Base-by-base conservation (phyloP, 345 rosid species). In the Aurinia saxatilis region DNA sequence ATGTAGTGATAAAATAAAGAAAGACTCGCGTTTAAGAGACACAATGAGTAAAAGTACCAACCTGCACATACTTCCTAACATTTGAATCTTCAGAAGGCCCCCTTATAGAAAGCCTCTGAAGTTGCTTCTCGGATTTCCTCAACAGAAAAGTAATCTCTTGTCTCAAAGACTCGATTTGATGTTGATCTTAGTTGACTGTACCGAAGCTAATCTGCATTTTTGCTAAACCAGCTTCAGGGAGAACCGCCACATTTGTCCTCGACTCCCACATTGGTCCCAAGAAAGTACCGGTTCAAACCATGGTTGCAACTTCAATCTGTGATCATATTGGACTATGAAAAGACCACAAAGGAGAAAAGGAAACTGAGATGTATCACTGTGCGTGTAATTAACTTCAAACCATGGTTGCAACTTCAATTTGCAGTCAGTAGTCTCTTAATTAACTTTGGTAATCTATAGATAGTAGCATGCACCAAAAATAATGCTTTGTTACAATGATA, bases 191-290 rank as follows among this genome's bases (percentile, higher is more conserved):
- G n/a, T n/a, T n/a, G n/a, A n/a, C 99, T 48, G 77, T 50, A 21
- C 92, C 96, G 72, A 95, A 95, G 60, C 96, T 73, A 45, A 83
- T 82, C 73, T 95, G 99, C 37, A 88, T 73, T 74, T 79, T 95
- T 2, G 99, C 98, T 27, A 95, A 85, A 64, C 99, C 99, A 77
- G 93, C 90, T 78, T 95, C 99, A 70, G 90, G 89, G 53, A 95
- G 86, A 64, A 77, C 74, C 12, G 72, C 96, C 77, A 81, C 63
- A 57, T 95, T 95, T 72, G 85, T 79, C 79, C 76, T 83, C 0
- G 83, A 78, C 70, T 90, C 96, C 97, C 96, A 95, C 71, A 95
- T 52, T 19, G 95, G 80, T 70, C 99, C 99, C 84, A 95, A 72
- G 84, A 90, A 88, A 19, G 99, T 90, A 35, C 96, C 95, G 10